Conservation (phyloP, 2,329 filamentous ascomycete species). For the Botrytis paeoniae region DNA sequence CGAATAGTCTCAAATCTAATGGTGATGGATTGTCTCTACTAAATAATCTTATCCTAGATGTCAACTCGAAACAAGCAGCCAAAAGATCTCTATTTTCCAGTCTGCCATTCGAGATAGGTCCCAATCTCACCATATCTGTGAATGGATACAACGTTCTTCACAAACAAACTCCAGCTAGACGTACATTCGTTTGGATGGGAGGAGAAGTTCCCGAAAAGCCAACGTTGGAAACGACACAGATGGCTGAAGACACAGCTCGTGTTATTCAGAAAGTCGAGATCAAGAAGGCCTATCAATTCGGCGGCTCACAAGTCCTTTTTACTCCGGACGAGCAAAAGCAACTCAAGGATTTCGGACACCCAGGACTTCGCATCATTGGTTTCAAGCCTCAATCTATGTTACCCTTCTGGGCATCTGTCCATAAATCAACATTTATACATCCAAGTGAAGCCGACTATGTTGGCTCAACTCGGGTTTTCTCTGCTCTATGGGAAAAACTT, state of each 20-base stretch:
- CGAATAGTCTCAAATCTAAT: conserved; percentile 58
- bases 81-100: conserved; percentile 84
- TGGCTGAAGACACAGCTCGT: conserved; percentile 74
- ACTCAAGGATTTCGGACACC: conserved; percentile 76
- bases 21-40: conserved; percentile 76
- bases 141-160: conserved; percentile 92
- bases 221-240: conserved; percentile 66
- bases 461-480: conserved; percentile 89
- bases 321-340: conserved; percentile 76
- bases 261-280: conserved; percentile 78
- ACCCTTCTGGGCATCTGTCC: conserved; percentile 79
- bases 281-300: conserved; percentile 93
- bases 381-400: conserved; percentile 80
- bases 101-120: conserved; percentile 82
- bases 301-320: conserved; percentile 85
- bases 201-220: conserved; percentile 84
- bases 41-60: conserved; percentile 76
- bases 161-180: conserved; percentile 74
- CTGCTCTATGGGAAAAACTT: conserved; percentile 85
- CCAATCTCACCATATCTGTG: conserved; percentile 79
- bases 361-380: conserved; percentile 82
- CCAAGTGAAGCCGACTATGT: conserved; percentile 87
- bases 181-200: conserved; percentile 82
- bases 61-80: conserved; percentile 85
- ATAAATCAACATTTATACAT: conserved; percentile 88